Evolutionary conservation across 2,329 filamentous ascomycete species (phyloP).

Genomic region (Claviceps purpurea): DNA sequence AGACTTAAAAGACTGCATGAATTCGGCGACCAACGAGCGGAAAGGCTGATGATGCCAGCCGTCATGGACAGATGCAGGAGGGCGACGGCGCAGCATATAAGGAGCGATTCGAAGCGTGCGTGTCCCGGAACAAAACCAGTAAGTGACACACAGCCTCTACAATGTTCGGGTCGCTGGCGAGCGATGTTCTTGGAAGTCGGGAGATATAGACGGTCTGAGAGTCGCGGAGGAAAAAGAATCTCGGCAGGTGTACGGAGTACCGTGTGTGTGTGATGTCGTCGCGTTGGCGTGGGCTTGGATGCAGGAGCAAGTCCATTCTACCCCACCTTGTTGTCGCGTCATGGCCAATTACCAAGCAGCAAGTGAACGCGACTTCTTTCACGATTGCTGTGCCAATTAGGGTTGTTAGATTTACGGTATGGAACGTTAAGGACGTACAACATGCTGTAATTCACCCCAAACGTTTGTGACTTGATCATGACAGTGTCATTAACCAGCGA

Average conservation of each 20-base stretch:
- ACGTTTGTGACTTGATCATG: no score
- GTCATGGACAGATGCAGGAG: conserved; percentile 20
- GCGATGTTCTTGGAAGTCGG: not conserved
- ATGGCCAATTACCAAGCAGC: not conserved
- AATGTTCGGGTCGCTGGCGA: not conserved
- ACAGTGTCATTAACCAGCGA: no score
- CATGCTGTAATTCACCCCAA: no score
- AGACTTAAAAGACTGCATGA: conserved; percentile 14
- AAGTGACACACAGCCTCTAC: not conserved
- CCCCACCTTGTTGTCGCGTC: conserved; percentile 1
- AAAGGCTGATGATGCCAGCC: conserved; percentile 17
- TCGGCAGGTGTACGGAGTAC: not conserved
- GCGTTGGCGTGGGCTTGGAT: not conserved
- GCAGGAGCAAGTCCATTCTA: not conserved
- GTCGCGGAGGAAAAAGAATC: not conserved
- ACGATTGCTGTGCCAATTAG: not conserved
- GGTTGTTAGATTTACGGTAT: no score
- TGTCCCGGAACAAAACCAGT: not conserved
- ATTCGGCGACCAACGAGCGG: conserved; percentile 24
- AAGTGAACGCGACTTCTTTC: not conserved
- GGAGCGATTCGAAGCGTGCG: not conserved
- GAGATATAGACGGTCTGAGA: not conserved
- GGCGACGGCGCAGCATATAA: not conserved
- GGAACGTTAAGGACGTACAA: no score
- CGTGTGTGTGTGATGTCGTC: not conserved